Base-by-base conservation (phyloP, 164 flowering plant genomes). In the Paratinospora sagittata region DNA sequence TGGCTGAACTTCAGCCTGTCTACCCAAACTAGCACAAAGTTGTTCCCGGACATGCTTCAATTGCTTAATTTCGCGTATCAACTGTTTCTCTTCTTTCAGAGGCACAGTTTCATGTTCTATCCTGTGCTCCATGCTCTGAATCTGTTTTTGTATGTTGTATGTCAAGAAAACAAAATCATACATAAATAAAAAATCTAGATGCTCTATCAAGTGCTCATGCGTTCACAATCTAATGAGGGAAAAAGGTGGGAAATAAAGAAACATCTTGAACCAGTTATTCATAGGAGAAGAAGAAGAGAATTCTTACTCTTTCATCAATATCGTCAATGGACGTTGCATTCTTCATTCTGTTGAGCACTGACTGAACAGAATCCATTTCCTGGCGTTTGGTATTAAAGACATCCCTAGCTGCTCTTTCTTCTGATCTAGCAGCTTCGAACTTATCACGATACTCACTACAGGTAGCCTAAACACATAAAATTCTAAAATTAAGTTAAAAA, bases 71-170 rank as follows among this genome's bases (percentile, higher is more conserved):
- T 89, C 93, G 39, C 90, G 93, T 76, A 93, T 82, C 45, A 82
- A 70, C 58, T 85, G 88, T 75, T 85, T 93, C 79, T 93, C 97
- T 75, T 91, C 96, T 70, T 81, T 87, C 73, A 93, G 74, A 43
- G 86, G 80, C 79, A 89, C 76, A 41, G 97, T 91, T 78, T 89
- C 97, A 73, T 93, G 98, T 75, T 87, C 80, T 33, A 91, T 85
- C 80, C 19, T 84, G 72, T 83, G 70, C 71, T 73, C 75, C 76
- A 88, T 86, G 60, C 71, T 78, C 27, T 72, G 76, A 76, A 93
- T 86, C 98, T 93, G 83, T 34, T 58, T 71, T 63, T 27, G 58
- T 19, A 34, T 45, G 66, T 68, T 27, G 71, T 65, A 9, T 66
- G 65, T 63, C 34, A 24, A 34, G 52, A 69, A 72, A 30, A n/a